Conservation (phyloP, 352 stramenopile species). For the Globisporangium iwayamae region DNA sequence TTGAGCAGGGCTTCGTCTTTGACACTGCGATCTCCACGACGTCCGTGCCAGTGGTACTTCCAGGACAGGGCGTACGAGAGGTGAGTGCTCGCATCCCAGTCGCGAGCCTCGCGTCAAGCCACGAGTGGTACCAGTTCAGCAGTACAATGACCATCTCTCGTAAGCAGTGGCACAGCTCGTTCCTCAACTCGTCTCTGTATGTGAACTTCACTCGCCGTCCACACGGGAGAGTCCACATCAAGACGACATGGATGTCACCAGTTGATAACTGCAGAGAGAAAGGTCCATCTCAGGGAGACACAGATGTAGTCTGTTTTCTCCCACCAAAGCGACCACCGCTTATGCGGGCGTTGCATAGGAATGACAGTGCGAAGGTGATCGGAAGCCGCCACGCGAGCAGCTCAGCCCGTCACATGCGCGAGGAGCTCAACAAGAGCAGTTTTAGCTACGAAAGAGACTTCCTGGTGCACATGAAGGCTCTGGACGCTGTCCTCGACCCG, state of each 20-base stretch:
- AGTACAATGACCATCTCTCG: constrained; percentile 36
- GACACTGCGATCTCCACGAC: constrained; percentile 47
- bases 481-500: constrained; percentile 46
- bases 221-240: constrained; percentile 47
- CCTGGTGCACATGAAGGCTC: constrained; percentile 39
- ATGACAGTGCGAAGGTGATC: constrained; percentile 8
- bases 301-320: constrained; percentile 3
- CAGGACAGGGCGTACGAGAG: constrained; percentile 25
- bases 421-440: constrained; percentile 20
- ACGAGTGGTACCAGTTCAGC: constrained; percentile 81
- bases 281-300: not conserved
- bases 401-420: constrained; percentile 1
- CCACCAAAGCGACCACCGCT: constrained; percentile 16
- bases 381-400: not conserved
- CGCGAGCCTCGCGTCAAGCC: constrained; percentile 42
- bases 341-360: constrained; percentile 2
- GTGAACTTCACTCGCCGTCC: constrained; percentile 32
- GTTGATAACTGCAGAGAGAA: not conserved
- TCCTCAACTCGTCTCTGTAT: constrained; percentile 51
- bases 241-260: constrained; percentile 34
- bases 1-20: constrained; percentile 34
- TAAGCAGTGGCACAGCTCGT: constrained; percentile 47
- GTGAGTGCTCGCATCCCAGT: constrained; percentile 19
- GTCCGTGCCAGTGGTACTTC: constrained; percentile 46
- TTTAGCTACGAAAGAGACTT: constrained; percentile 69